Base-by-base conservation (phyloP, 2,329 filamentous ascomycete genomes). In the Pseudogymnoascus sp. region DNA sequence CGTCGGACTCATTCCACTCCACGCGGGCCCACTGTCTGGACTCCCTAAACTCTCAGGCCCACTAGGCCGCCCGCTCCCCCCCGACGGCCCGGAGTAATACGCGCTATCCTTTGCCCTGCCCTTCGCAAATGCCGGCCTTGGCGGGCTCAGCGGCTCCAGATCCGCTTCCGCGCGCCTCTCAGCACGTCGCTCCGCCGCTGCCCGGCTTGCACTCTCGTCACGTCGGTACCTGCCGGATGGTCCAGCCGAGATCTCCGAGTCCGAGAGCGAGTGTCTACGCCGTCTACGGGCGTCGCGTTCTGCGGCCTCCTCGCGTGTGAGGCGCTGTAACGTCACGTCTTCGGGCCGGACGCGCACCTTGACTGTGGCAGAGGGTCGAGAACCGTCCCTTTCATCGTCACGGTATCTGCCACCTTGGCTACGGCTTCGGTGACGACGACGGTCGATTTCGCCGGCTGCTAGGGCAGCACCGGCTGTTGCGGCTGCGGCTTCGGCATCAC, bases 271-370 rank as follows among this genome's bases (percentile, higher is more conserved):
- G 35, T 74, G 69, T 56, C 73, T 70, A 21, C 71, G 68, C 8
- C 72, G 70, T 45, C 75, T 74, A 10, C 74, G 70, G 3, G 70
- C 60, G 52, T 67, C 68, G 59, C 68, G 61, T 41, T 71, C 73
- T 28, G 75, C 74, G 2, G 79, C 76, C 68, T 86, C 83, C 63
- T 83, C 79, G 23, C 84, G 82, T 0, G 83, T 84, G 21, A 86
- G 72, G 34, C 81, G 76, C 35, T 83, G 78, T 39, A 86, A 72
- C 12, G 83, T 86, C 60, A 86, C 78, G 63, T 83, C 83, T 65
- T 86, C 82, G 64, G 83, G 80, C 63, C 84, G 79, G 52, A 85
- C 75, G 66, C 80, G 81, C 60, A 85, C 72, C 68, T 82, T 83
- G 61, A 85, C 78, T 30, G 82, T 75, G 2, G 79, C 75, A 30